Evolutionary conservation across 352 stramenopile genomes (phyloP).

Genomic region (Pythium rhizo-oryzae): DNA sequence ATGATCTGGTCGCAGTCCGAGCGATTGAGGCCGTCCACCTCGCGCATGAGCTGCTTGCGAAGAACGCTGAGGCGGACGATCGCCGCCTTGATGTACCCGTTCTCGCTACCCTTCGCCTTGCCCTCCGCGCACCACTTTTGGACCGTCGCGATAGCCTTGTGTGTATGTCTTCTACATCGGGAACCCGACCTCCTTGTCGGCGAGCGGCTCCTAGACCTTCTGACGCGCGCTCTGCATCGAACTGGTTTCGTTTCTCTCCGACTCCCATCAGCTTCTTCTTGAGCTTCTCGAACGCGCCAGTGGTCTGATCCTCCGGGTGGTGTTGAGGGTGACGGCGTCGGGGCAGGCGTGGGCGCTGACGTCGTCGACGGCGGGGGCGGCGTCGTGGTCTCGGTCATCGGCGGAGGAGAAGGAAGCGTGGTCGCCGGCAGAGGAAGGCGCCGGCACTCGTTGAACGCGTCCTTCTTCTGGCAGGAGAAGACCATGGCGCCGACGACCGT

Average conservation of each 20-base stretch:
- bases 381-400: not conserved
- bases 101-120: not conserved
- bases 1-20: conserved; percentile 12
- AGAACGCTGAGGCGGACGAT: not conserved
- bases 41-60: conserved; percentile 3
- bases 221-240: not conserved
- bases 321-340: conserved; percentile 17
- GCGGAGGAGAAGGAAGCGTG: not conserved
- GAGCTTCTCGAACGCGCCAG: not conserved
- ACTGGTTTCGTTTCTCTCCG: not conserved
- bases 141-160: conserved; percentile 2
- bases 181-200: not conserved
- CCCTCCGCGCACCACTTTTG: not conserved
- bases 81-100: not conserved
- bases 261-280: conserved; percentile 5
- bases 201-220: not conserved
- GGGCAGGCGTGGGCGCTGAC: conserved; percentile 5
- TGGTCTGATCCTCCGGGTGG: conserved; percentile 2
- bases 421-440: not conserved
- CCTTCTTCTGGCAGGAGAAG: no score
- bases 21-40: conserved; percentile 1
- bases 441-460: no score
- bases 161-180: conserved; percentile 13
- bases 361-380: conserved; percentile 15
- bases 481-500: conserved; percentile 81